Percentiles rank a stretch among this genome's conserved stretches.
Evolutionary conservation across 768 basidiomycete genomes (phyloP).

Genomic region (Russula lepida): DNA sequence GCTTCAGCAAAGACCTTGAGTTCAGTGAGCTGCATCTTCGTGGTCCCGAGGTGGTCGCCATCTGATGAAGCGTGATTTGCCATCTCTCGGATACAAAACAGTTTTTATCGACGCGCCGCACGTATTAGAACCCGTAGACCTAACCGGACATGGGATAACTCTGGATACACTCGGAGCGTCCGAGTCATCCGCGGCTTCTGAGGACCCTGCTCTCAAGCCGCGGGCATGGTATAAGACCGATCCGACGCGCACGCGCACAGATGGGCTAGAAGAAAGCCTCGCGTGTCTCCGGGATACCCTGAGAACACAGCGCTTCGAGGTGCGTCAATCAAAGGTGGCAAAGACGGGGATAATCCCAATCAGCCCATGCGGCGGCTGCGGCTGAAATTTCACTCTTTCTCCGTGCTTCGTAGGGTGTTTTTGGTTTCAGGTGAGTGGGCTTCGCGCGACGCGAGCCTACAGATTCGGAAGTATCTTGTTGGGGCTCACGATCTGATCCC

Average conservation of each 20-base stretch:
- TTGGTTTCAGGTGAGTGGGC: conserved; percentile 61
- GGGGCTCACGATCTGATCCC: conserved; percentile 9
- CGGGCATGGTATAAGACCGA: conserved; percentile 68
- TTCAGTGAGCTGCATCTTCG: conserved; percentile 37
- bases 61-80: no score
- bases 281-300: conserved; percentile 47
- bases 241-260: conserved; percentile 39
- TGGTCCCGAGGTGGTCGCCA: background rate
- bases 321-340: conserved; percentile 29
- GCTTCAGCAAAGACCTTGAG: conserved; percentile 52
- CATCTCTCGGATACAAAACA: conserved; percentile 24
- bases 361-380: background rate
- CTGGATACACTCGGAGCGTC: conserved; percentile 35
- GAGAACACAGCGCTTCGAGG: conserved; percentile 54
- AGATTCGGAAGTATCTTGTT: background rate
- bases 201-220: conserved; percentile 47
- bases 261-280: conserved; percentile 54
- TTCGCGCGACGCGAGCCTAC: background rate
- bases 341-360: background rate
- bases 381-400: background rate
- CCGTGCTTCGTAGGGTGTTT: conserved; percentile 46
- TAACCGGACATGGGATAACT: conserved; percentile 29
- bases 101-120: conserved; percentile 71
- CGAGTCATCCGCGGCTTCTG: conserved; percentile 27
- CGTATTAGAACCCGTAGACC: conserved; percentile 57